A percentile compares a stretch with the other conserved stretches of the same genome.
Conservation (phyloP, 495 filamentous ascomycete genomes). For the Physcia stellaris region DNA sequence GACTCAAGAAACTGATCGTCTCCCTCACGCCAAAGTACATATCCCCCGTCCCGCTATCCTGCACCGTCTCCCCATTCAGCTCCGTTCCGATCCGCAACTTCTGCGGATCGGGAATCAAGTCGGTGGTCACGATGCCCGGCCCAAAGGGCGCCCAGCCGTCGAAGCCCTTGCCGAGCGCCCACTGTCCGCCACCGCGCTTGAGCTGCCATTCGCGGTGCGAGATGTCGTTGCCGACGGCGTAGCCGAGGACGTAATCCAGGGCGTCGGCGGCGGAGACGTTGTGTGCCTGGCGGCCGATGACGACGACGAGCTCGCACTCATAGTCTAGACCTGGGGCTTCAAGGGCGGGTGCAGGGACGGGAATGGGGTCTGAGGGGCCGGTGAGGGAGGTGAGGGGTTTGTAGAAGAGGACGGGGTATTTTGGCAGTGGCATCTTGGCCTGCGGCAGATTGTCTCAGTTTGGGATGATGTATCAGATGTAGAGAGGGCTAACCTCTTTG, state of each 20-base stretch:
- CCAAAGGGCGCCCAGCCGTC: conserved; percentile 85
- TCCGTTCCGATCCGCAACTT: conserved; percentile 49
- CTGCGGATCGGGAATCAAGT: conserved; percentile 59
- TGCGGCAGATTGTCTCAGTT: conserved; percentile 12
- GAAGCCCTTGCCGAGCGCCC: conserved; percentile 72
- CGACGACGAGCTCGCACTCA: conserved; percentile 67
- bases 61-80: conserved; percentile 58
- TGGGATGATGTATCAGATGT: conserved; percentile 1
- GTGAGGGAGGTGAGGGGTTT: conserved; percentile 63
- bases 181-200: conserved; percentile 65
- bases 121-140: conserved; percentile 58
- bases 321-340: conserved; percentile 58
- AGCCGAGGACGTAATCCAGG: conserved; percentile 64
- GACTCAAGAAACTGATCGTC: conserved; percentile 61
- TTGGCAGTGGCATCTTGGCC: conserved; percentile 59
- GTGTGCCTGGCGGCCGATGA: conserved; percentile 59
- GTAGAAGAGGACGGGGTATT: conserved; percentile 70
- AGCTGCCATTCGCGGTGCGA: conserved; percentile 79
- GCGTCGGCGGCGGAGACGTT: conserved; percentile 56
- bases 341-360: conserved; percentile 45
- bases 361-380: conserved; percentile 58
- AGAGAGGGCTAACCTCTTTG: conserved; percentile 37
- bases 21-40: conserved; percentile 71
- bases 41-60: conserved; percentile 62
- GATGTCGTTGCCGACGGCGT: conserved; percentile 71